These are phyloP conservation scores for Ascochyta viciae-villosae DNA, from an alignment of 2,329 filamentous ascomycete genomes.

Conservation along the genomic window DNA sequence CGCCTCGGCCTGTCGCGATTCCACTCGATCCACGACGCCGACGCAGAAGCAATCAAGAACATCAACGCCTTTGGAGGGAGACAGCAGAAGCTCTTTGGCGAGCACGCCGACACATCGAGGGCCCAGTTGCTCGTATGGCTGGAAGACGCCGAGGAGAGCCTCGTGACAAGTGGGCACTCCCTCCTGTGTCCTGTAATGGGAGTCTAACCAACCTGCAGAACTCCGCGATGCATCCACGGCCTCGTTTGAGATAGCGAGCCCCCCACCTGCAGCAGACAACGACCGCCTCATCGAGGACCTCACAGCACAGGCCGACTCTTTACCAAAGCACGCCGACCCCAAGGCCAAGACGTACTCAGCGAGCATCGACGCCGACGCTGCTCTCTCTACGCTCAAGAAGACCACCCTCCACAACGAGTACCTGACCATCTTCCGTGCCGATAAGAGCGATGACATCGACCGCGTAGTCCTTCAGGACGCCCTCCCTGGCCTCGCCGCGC, in stretches of 20 bases:
- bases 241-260: slow-evolving; percentile 43
- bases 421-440: slow-evolving; percentile 35
- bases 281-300: slow-evolving; percentile 47
- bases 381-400: slow-evolving; percentile 28
- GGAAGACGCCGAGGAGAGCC: slow-evolving; percentile 48
- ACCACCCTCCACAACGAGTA: slow-evolving; percentile 38
- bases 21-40: slow-evolving; percentile 52
- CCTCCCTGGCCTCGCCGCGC: slow-evolving; percentile 21
- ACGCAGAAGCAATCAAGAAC: slow-evolving; percentile 52
- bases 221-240: slow-evolving; percentile 5
- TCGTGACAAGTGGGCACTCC: slow-evolving; percentile 39
- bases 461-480: slow-evolving; percentile 22
- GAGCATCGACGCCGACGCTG: slow-evolving; percentile 30
- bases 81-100: slow-evolving; percentile 51
- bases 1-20: slow-evolving; percentile 59
- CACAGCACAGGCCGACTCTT: slow-evolving; percentile 42
- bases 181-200: background rate
- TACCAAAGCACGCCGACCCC: slow-evolving; percentile 38
- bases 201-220: slow-evolving; percentile 23
- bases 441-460: slow-evolving; percentile 29
- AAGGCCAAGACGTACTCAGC: slow-evolving; percentile 35
- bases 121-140: slow-evolving; percentile 50
- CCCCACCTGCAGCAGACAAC: slow-evolving; percentile 44
- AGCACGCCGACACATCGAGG: slow-evolving; percentile 26
- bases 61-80: slow-evolving; percentile 56